phyloP scores from a whole-genome alignment of 495 filamentous ascomycete species.

The Pseudotulostoma volvatum region DNA sequence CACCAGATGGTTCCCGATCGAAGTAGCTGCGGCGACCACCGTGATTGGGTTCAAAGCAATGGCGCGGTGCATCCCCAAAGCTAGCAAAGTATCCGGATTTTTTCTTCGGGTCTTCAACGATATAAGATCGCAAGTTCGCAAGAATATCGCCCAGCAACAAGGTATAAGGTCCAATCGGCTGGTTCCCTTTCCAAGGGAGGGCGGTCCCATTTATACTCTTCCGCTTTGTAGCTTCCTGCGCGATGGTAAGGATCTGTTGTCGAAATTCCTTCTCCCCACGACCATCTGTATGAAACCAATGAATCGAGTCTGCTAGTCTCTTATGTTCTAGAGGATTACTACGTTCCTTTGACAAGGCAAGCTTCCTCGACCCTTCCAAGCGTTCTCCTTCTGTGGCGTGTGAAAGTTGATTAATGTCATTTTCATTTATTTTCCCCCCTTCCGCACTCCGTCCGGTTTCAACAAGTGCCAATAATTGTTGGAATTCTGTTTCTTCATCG shows the following conservation, averaged over 20 bases:
- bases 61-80: constrained; percentile 3
- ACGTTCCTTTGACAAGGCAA: no score
- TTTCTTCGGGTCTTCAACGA: not conserved
- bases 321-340: no score
- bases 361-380: no score
- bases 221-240: constrained; percentile 5
- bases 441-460: no score
- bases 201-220: constrained; percentile 1
- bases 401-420: no score
- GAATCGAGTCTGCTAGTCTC: constrained; percentile 9
- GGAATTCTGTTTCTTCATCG: no score
- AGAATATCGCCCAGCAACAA: constrained; percentile 11
- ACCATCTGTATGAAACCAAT: constrained; percentile 15
- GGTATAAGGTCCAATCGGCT: constrained; percentile 6
- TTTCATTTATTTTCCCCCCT: no score
- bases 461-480: no score
- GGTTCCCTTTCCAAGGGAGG: constrained; percentile 2
- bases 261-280: constrained; percentile 9
- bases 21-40: constrained; percentile 12
- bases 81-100: constrained; percentile 8
- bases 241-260: constrained; percentile 8
- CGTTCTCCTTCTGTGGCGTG: no score
- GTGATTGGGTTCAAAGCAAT: constrained; percentile 5
- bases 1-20: constrained; percentile 7
- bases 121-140: constrained; percentile 11